Percentiles rank a stretch among this genome's conserved stretches.
Evolutionary conservation across 1,139 yeast genomes (phyloP).

Genomic region (Petasospora rhodanensis): DNA sequence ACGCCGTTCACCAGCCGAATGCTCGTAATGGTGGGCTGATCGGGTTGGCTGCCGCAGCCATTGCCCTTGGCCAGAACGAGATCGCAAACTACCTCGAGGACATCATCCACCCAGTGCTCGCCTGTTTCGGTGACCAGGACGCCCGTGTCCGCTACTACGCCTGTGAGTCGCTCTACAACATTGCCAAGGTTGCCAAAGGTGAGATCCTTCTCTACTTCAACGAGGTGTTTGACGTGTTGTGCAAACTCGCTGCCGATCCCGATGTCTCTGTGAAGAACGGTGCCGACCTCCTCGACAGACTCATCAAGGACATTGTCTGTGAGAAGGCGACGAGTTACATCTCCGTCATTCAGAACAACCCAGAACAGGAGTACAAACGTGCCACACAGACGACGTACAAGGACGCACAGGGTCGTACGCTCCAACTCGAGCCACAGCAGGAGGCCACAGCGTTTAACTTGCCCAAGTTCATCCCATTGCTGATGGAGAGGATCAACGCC

Average conservation of each 20-base stretch:
- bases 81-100: constrained; percentile 73
- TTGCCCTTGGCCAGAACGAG: constrained; percentile 71
- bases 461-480: constrained; percentile 82
- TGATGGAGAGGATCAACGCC: constrained; percentile 87
- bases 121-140: constrained; percentile 95
- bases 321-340: constrained; percentile 91
- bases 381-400: constrained; percentile 43
- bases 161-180: constrained; percentile 92
- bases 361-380: constrained; percentile 37
- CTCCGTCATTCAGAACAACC: constrained; percentile 64
- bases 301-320: constrained; percentile 91
- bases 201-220: constrained; percentile 88
- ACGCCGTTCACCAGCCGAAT: constrained; percentile 73
- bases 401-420: constrained; percentile 53
- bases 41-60: constrained; percentile 73
- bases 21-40: constrained; percentile 73
- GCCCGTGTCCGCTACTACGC: constrained; percentile 96
- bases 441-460: constrained; percentile 76
- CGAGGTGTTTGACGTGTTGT: constrained; percentile 89
- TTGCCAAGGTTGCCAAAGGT: constrained; percentile 95
- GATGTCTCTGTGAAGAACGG: constrained; percentile 94
- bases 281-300: constrained; percentile 86
- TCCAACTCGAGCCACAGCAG: constrained; percentile 64
- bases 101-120: constrained; percentile 88
- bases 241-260: constrained; percentile 85